phyloP scores from a whole-genome alignment of 805 yeast species.

The Huiozyma sinensis region DNA sequence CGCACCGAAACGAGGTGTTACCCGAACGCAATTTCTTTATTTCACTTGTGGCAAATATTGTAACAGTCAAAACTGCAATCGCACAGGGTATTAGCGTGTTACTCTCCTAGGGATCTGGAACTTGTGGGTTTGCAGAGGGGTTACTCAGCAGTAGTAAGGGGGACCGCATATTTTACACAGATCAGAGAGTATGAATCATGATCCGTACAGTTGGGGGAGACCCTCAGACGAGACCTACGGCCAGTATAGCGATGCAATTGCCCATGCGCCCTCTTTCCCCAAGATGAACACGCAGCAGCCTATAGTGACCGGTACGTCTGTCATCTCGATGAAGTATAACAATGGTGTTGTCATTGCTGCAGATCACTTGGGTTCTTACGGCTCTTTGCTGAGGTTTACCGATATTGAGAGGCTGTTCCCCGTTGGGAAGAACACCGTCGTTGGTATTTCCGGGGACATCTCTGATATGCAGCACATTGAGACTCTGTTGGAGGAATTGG shows the following conservation, averaged over 20 bases:
- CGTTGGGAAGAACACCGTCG: slow-evolving; percentile 79
- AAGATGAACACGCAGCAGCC: slow-evolving; percentile 87
- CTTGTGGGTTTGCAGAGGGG: too few relatives aligned
- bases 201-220: slow-evolving; percentile 92
- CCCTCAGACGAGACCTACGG: slow-evolving; percentile 81
- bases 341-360: slow-evolving; percentile 93
- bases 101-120: too few relatives aligned
- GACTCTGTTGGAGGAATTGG: slow-evolving; percentile 66
- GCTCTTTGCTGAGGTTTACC: slow-evolving; percentile 79
- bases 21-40: too few relatives aligned
- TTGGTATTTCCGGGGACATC: slow-evolving; percentile 90
- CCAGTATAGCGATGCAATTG: slow-evolving; percentile 60
- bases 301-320: slow-evolving; percentile 93
- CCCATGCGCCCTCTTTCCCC: slow-evolving; percentile 59
- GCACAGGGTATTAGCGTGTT: too few relatives aligned
- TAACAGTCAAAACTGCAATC: too few relatives aligned
- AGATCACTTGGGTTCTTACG: slow-evolving; percentile 87
- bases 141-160: neutral
- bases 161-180: neutral
- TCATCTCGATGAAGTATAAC: slow-evolving; percentile 78
- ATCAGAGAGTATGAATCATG: slow-evolving; percentile 66
- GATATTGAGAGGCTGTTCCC: slow-evolving; percentile 75
- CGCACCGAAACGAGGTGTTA: too few relatives aligned
- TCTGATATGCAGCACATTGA: slow-evolving; percentile 84
- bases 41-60: too few relatives aligned